Conservation (phyloP, 2,329 filamentous ascomycete species). For the Colletotrichum plurivorum region DNA sequence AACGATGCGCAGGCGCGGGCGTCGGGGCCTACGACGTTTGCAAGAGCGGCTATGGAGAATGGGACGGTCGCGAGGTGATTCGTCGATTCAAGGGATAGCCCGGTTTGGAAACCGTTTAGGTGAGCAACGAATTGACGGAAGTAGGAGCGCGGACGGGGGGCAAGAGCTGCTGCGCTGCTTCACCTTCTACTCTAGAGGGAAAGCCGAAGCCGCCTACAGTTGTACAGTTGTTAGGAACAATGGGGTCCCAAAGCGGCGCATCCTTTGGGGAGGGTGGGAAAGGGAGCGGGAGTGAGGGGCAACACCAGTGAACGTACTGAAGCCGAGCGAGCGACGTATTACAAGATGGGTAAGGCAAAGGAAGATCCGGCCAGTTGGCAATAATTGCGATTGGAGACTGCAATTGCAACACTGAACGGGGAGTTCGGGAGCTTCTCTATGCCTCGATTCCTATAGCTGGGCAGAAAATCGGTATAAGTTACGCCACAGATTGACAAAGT, state of each 20-base stretch:
- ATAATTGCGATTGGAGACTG: conserved; percentile 17
- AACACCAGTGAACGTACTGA: conserved; percentile 20
- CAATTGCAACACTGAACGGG: conserved; percentile 13
- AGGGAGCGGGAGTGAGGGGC: conserved; percentile 1
- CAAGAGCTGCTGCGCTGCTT: conserved; percentile 16
- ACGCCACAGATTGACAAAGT: conserved; percentile 19
- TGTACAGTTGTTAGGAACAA: conserved; percentile 40
- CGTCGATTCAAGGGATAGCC: conserved; percentile 38
- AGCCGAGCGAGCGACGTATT: conserved; percentile 15
- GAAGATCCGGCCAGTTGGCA: conserved; percentile 18
- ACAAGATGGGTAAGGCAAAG: conserved; percentile 15
- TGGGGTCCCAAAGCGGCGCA: conserved; percentile 20
- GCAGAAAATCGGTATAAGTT: conserved; percentile 35
- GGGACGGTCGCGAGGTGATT: conserved; percentile 37
- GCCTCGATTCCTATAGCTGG: conserved; percentile 26
- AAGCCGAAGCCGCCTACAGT: conserved; percentile 2
- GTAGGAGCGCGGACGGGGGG: conserved; percentile 24
- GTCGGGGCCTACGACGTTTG: conserved; percentile 39
- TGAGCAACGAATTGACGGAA: conserved; percentile 30
- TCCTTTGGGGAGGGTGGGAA: conserved; percentile 12
- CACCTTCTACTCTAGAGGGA: conserved; percentile 15
- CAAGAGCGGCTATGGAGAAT: conserved; percentile 29
- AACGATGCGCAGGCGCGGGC: conserved; percentile 16
- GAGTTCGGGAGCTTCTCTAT: conserved; percentile 36
- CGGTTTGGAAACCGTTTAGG: conserved; percentile 14